Base-by-base conservation (phyloP, 345 rosid genomes). In the Boechera divaricarpa region DNA sequence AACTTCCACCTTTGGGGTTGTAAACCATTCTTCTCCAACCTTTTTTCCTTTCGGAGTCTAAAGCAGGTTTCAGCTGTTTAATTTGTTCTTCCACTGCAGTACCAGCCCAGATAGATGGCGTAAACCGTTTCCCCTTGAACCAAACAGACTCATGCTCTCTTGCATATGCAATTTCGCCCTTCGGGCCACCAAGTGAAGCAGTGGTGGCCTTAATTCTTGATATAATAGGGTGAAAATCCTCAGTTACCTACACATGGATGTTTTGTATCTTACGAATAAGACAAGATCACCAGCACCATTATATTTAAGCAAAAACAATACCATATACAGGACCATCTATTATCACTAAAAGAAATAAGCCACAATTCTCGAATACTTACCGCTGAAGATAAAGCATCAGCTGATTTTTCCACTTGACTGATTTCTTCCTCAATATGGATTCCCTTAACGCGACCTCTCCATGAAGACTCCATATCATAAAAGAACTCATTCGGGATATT, bases 11-110 rank as follows among this genome's bases (percentile, higher is more conserved):
- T 88, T 92, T 59, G 67, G 47, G 16, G 97, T 88, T 47, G 88
- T 92, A 86, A 88, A 94, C 98, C 99, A 94, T 80, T 94, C 99
- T 85, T 94, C 99, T 35, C 99, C 98, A 71, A 94, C 96, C 73
- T 86, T 94, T 88, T 85, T 89, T 32, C 97, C 97, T 87, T 89
- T 94, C 1, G 99, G 99, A 86, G 86, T 94, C 99, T 57, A 88
- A 5, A 52, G 99, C 93, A 71, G 89, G 84, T 80, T 84, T 92
- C 74, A 94, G 94, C 81, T 87, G 97, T 80, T 90, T 90, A 74
- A 94, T 94, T 86, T 94, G 97, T 57, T 87, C 92, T 87, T 92
- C 98, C 55, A 98, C 98, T 42, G 91, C 80, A 44, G 97, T 88
- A 58, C 94, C 89, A 78, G 84, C 97, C 98, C 96, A 92, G n/a